Percentiles rank a stretch among this genome's conserved stretches.
These are phyloP conservation scores for Edaphochlamys debaryana DNA, from an alignment of 139 green algal genomes.

Conservation along the genomic window DNA sequence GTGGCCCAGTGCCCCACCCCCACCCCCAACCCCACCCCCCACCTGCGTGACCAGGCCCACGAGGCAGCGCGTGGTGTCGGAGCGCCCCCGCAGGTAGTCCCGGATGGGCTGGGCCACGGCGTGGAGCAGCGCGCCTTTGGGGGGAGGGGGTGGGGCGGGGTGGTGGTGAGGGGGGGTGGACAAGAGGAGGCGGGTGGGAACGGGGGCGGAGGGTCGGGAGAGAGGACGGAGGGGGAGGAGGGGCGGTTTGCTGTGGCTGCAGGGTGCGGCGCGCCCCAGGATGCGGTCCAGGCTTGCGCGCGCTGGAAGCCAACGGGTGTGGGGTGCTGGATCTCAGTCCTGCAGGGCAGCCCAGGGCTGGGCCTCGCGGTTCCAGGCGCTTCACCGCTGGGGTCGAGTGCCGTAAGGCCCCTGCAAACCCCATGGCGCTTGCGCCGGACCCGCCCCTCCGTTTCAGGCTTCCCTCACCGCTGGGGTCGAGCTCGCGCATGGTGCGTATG, in stretches of 20 bases:
- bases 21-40: slow-evolving; percentile 22
- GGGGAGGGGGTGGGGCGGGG: neutral
- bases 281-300: no score
- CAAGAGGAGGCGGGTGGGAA: neutral
- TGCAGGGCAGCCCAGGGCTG: no score
- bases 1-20: slow-evolving; percentile 21
- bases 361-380: no score
- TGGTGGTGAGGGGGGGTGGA: neutral
- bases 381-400: no score
- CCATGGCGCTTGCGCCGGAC: no score
- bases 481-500: slow-evolving; percentile 78
- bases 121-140: slow-evolving; percentile 78
- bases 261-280: no score
- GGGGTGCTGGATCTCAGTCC: no score
- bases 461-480: slow-evolving; percentile 60
- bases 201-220: no score
- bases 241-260: no score
- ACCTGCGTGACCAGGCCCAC: slow-evolving; percentile 93
- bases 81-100: slow-evolving; percentile 78
- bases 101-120: slow-evolving; percentile 80
- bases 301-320: no score
- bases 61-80: slow-evolving; percentile 93
- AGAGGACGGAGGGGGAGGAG: neutral
- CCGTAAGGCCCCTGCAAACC: no score
- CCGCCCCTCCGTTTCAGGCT: no score